Evolutionary conservation across 1,284 basidiomycete species (phyloP).

Genomic region (Stereum hirsutum): DNA sequence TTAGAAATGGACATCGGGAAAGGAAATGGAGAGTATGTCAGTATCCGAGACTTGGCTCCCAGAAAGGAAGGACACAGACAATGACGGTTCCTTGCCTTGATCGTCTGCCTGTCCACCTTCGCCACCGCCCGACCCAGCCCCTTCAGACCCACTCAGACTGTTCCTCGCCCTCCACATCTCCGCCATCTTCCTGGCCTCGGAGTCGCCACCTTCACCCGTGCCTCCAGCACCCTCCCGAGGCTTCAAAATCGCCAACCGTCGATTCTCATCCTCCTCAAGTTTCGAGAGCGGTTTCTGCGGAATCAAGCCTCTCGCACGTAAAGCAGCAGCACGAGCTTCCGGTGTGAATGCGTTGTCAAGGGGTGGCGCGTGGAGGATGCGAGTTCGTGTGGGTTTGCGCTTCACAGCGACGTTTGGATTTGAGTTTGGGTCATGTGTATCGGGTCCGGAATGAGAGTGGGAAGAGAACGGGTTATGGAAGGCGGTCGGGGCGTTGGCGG

Average conservation of each 20-base stretch:
- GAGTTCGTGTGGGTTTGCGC: no score
- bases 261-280: constrained; percentile 22
- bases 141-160: background rate
- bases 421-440: no score
- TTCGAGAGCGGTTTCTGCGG: constrained; percentile 20
- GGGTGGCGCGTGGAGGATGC: no score
- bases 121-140: background rate
- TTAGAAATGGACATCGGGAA: background rate
- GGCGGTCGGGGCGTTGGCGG: no score
- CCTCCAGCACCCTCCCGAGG: background rate
- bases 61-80: background rate
- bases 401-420: no score
- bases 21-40: background rate
- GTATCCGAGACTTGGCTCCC: background rate
- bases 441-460: no score
- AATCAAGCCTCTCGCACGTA: constrained; percentile 20
- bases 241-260: constrained; percentile 14
- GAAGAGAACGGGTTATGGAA: no score
- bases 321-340: no score
- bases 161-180: constrained; percentile 21
- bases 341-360: no score
- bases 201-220: constrained; percentile 9
- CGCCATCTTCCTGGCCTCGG: constrained; percentile 20
- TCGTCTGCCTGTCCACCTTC: constrained; percentile 1
- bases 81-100: background rate